Conservation (phyloP, 2,329 filamentous ascomycete genomes). For the Stachybotrys chartarum region DNA sequence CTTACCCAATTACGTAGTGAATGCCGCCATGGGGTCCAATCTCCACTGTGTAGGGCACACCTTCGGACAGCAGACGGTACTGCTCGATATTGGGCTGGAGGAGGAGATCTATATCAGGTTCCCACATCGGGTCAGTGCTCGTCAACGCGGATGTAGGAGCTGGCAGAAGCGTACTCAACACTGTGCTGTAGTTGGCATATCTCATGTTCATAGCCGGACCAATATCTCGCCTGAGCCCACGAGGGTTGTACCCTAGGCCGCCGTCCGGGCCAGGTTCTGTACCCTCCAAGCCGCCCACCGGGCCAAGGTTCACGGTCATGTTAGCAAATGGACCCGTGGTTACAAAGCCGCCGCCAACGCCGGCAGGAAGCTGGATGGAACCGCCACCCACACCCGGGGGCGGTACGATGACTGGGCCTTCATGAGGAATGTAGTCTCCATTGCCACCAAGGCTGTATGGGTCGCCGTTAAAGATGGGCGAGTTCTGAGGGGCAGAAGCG, state of each 20-base stretch:
- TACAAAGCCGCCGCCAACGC: slow-evolving; percentile 45
- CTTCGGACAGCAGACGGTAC: slow-evolving; percentile 28
- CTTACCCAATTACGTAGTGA: slow-evolving; percentile 20
- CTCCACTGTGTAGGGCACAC: slow-evolving; percentile 17
- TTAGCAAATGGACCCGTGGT: slow-evolving; percentile 35
- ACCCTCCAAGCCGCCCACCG: slow-evolving; percentile 14
- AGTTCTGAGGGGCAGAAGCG: slow-evolving; percentile 33
- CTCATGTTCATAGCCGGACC: slow-evolving; percentile 19
- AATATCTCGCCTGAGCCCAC: slow-evolving; percentile 22
- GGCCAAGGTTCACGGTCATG: slow-evolving; percentile 26
- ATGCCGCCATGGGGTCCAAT: slow-evolving; percentile 22
- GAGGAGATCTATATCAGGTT: slow-evolving; percentile 17
- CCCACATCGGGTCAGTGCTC: too few relatives aligned
- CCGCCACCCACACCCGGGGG: slow-evolving; percentile 16
- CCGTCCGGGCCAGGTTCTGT: slow-evolving; percentile 12
- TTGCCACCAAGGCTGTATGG: slow-evolving; percentile 38
- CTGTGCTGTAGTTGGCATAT: slow-evolving; percentile 20
- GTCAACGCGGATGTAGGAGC: too few relatives aligned
- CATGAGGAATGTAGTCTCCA: slow-evolving; percentile 26
- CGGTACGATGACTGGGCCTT: slow-evolving; percentile 20
- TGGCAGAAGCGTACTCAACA: slow-evolving; percentile 4
- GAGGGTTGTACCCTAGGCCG: slow-evolving; percentile 27
- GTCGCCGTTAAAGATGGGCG: slow-evolving; percentile 45
- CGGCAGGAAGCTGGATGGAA: slow-evolving; percentile 14
- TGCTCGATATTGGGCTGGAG: slow-evolving; percentile 17